These are phyloP conservation scores for Daldinia caldariorum DNA, from an alignment of 495 filamentous ascomycete genomes.

Conservation along the genomic window DNA sequence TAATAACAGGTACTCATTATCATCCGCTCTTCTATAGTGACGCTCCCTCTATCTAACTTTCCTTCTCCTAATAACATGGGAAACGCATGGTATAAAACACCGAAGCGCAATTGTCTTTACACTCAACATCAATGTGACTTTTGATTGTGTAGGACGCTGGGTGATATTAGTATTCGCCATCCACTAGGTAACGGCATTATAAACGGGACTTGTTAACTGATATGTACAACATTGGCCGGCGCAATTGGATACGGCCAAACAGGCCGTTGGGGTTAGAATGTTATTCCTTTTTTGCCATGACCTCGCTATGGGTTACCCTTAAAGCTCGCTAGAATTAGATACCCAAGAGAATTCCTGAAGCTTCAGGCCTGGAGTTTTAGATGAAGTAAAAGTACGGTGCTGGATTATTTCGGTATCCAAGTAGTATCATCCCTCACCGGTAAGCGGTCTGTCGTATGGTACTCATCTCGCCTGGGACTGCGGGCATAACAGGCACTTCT, in stretches of 20 bases:
- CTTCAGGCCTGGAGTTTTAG: background rate
- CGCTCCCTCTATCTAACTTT: background rate
- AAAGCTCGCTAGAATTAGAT: background rate
- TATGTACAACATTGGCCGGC: conserved; percentile 24
- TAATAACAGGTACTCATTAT: conserved; percentile 26
- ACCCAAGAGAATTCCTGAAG: background rate
- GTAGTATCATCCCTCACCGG: conserved; percentile 28
- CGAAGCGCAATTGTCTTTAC: conserved; percentile 14
- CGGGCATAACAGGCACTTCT: conserved; percentile 44
- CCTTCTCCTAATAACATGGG: conserved; percentile 16
- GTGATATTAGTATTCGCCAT: conserved; percentile 17
- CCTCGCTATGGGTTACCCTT: conserved; percentile 6
- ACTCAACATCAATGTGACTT: conserved; percentile 6
- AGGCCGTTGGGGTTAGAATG: conserved; percentile 9
- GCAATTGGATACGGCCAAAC: background rate
- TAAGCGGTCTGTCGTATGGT: conserved; percentile 41
- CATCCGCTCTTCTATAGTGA: conserved; percentile 22
- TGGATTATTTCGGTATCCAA: conserved; percentile 27
- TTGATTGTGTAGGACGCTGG: conserved; percentile 14
- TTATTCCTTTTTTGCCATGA: background rate
- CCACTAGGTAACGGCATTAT: background rate
- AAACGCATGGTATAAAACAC: conserved; percentile 37
- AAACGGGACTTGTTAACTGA: background rate
- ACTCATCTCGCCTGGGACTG: conserved; percentile 39
- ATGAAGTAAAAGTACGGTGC: conserved; percentile 11